A percentile compares a stretch with the other conserved stretches of the same genome.
Evolutionary conservation across 805 yeast genomes (phyloP).

Genomic region (Schwanniomyces polymorphus): DNA sequence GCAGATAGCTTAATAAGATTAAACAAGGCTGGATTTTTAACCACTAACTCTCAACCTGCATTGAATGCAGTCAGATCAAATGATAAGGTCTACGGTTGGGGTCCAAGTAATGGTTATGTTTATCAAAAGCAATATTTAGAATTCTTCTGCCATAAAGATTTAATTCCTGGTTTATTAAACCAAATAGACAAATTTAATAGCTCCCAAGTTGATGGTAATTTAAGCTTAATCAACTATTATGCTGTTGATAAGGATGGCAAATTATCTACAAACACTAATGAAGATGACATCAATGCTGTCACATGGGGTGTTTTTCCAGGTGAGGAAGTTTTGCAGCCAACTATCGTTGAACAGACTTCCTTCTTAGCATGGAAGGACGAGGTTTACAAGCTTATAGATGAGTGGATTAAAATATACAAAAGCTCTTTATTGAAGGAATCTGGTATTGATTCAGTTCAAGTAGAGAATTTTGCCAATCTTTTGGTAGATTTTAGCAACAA

Average conservation of each 20-base stretch:
- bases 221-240: slow-evolving; percentile 66
- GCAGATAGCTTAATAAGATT: slow-evolving; percentile 58
- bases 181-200: slow-evolving; percentile 48
- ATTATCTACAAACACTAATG: slow-evolving; percentile 66
- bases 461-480: slow-evolving; percentile 37
- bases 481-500: slow-evolving; percentile 50
- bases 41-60: slow-evolving; percentile 94
- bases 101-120: slow-evolving; percentile 88
- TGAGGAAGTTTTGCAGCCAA: slow-evolving; percentile 90
- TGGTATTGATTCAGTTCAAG: slow-evolving; percentile 25
- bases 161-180: slow-evolving; percentile 38
- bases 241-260: slow-evolving; percentile 63
- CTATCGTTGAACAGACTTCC: slow-evolving; percentile 88
- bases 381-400: slow-evolving; percentile 76
- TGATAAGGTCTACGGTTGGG: slow-evolving; percentile 86
- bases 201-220: slow-evolving; percentile 35
- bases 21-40: slow-evolving; percentile 67
- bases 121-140: slow-evolving; percentile 94
- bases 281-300: slow-evolving; percentile 86
- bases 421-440: slow-evolving; percentile 34
- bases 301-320: slow-evolving; percentile 99
- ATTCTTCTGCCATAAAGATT: slow-evolving; percentile 66
- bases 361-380: slow-evolving; percentile 98
- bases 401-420: slow-evolving; percentile 66
- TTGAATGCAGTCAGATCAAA: slow-evolving; percentile 75